Base-by-base conservation (phyloP, 371 early-diverging fungal species). In the Mucor racemosus region DNA sequence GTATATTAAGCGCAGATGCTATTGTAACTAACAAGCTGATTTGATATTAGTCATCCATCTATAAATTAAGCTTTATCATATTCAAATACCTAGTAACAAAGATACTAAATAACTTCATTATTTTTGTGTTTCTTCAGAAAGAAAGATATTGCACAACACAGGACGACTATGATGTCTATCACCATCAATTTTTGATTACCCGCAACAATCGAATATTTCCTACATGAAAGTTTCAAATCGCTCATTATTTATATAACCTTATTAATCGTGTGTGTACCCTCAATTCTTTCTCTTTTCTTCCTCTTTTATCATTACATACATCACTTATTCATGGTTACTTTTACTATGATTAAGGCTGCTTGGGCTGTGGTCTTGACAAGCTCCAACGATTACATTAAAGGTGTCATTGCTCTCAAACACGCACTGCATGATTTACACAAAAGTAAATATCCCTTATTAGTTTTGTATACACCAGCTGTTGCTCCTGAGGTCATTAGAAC, bases 371-470 rank as follows among this genome's bases (percentile, higher is more conserved):
- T 92, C 10, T 82, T 92, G 19, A 91, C 92, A 46, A 89, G 83
- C 66, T 85, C 67, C 10, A 76, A 90, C 70, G 69, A 77, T 9
- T 97, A 97, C 67, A 87, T 93, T 15, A 86, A 88, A 57, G 97
- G 95, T 5, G 94, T 95, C 0, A 75, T 91, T 11, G 89, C 92
- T 10, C 81, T 96, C 21, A 90, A 88, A 17, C 79, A 90, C 48
- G 91, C 96, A 1, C 83, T 97, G 56, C 84, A 91, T 13, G 74
- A 77, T 31, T 60, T 81, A n/a, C 74, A 71, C 17, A 56, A 84
- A n/a, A 92, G 95, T 11, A 72, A 72, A 26, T 81, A 89, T 62
- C 77, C 79, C 48, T 77, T 94, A 38, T 79, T 93, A n/a, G 84
- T 88, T 58, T 76, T 97, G 62, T 88, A 86, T 53, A 89, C 95